Conservation (phyloP, 495 filamentous ascomycete genomes). For the Durotheca rogersii region DNA sequence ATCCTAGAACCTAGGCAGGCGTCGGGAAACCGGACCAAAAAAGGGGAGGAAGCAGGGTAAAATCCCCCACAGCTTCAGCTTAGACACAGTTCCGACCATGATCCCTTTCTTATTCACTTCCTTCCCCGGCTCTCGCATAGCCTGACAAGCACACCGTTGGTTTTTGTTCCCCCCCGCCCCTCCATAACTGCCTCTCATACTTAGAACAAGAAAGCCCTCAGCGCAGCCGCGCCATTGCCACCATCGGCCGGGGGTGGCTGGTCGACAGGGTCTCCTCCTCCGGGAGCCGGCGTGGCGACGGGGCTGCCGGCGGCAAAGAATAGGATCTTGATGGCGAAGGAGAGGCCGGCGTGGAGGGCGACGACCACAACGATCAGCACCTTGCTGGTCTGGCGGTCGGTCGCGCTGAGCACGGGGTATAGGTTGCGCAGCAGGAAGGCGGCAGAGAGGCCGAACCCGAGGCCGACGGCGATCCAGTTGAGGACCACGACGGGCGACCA, state of each 20-base stretch:
- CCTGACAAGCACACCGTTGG: no score
- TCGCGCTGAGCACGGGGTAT: conserved; percentile 90
- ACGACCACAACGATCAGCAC: conserved; percentile 82
- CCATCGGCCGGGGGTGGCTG: conserved; percentile 12
- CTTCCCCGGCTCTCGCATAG: no score
- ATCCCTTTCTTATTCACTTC: no score
- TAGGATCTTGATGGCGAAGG: conserved; percentile 89
- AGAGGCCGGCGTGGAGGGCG: conserved; percentile 78
- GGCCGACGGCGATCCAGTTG: conserved; percentile 89
- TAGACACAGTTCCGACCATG: no score
- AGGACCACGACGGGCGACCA: conserved; percentile 81
- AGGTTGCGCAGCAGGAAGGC: conserved; percentile 89
- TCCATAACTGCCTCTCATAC: no score
- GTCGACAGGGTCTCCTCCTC: no score
- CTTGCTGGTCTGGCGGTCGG: conserved; percentile 88
- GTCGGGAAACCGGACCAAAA: no score
- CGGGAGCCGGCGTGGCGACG: conserved; percentile 43
- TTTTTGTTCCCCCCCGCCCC: no score
- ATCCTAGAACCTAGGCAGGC: no score
- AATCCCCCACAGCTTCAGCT: no score
- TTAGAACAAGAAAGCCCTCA: conserved; percentile 34
- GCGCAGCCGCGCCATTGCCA: not conserved
- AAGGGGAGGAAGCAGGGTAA: no score
- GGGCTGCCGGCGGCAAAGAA: conserved; percentile 89
- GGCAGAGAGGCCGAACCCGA: conserved; percentile 84